Percentiles rank a stretch among this genome's conserved stretches.
Evolutionary conservation across 805 yeast genomes (phyloP).

Genomic region (Alloascoidea hylecoeti): DNA sequence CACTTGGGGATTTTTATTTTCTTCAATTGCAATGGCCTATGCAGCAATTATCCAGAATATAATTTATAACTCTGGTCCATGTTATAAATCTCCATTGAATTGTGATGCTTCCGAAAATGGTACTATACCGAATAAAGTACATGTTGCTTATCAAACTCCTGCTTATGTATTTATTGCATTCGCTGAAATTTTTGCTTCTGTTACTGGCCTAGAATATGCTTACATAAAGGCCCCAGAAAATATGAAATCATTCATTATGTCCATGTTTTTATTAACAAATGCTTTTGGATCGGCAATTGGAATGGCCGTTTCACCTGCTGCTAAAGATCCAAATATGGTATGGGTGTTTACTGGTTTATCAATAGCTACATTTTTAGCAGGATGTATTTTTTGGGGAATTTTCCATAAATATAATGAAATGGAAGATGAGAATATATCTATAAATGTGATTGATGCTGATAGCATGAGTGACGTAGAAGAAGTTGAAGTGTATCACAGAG

Average conservation of each 20-base stretch:
- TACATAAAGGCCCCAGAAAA: constrained; percentile 67
- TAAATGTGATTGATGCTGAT: constrained; percentile 34
- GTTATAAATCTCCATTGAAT: constrained; percentile 47
- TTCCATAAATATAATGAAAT: constrained; percentile 39
- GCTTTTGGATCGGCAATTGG: constrained; percentile 75
- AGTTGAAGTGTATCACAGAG: not conserved
- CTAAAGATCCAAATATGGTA: constrained; percentile 54
- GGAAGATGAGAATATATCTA: constrained; percentile 47
- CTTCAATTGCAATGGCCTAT: constrained; percentile 51
- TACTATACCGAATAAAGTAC: constrained; percentile 35
- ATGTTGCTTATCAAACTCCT: constrained; percentile 60
- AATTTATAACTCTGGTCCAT: constrained; percentile 61
- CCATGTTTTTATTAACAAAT: constrained; percentile 47
- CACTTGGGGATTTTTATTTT: constrained; percentile 54
- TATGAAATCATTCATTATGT: constrained; percentile 52
- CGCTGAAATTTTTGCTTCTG: constrained; percentile 67
- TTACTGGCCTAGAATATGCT: constrained; percentile 76
- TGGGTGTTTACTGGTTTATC: constrained; percentile 60
- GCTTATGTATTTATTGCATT: constrained; percentile 62
- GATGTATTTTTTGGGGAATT: constrained; percentile 43
- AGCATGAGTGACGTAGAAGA: constrained; percentile 6
- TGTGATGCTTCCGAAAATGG: constrained; percentile 28
- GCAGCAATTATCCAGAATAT: constrained; percentile 64
- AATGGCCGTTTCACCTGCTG: constrained; percentile 53
- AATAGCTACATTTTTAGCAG: constrained; percentile 41